phyloP scores from a whole-genome alignment of 495 filamentous ascomycete genomes.

The Eremomyces bilateralis region DNA sequence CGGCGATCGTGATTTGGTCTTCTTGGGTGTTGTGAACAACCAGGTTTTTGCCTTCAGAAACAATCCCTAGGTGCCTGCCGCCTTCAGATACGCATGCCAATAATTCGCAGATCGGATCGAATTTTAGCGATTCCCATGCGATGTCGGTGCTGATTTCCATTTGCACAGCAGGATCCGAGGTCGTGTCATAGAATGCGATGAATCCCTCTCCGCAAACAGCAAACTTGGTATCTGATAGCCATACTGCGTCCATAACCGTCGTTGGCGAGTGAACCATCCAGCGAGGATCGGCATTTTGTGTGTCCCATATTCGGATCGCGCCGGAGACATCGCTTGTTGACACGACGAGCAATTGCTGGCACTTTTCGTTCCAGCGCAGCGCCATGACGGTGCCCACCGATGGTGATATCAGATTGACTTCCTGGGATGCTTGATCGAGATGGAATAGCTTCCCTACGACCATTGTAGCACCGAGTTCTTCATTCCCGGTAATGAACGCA shows the following conservation, averaged over 20 bases:
- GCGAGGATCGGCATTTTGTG: too few relatives aligned
- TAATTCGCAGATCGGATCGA: constrained; percentile 9
- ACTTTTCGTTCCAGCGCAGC: constrained; percentile 4
- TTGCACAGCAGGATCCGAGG: neutral
- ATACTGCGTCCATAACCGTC: constrained; percentile 12
- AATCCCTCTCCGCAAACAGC: constrained; percentile 12
- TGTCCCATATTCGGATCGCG: constrained; percentile 8
- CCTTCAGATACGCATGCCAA: constrained; percentile 7
- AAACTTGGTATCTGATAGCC: constrained; percentile 11
- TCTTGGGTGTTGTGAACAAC: constrained; percentile 6
- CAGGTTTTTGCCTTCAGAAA: too few relatives aligned
- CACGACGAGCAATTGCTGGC: neutral
- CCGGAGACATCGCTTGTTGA: constrained; percentile 3
- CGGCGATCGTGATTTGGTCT: neutral
- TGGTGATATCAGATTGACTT: neutral
- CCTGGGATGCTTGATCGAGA: neutral
- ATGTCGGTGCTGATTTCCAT: constrained; percentile 2
- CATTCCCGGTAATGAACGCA: neutral
- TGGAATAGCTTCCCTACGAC: neutral
- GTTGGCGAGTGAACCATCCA: too few relatives aligned
- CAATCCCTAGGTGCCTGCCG: neutral
- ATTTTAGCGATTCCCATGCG: constrained; percentile 11
- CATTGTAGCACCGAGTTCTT: neutral
- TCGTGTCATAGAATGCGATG: constrained; percentile 6
- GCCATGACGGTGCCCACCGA: constrained; percentile 2